Evolutionary conservation across 2,329 filamentous ascomycete species (phyloP).

Genomic region (Colletotrichum brevisporum): DNA sequence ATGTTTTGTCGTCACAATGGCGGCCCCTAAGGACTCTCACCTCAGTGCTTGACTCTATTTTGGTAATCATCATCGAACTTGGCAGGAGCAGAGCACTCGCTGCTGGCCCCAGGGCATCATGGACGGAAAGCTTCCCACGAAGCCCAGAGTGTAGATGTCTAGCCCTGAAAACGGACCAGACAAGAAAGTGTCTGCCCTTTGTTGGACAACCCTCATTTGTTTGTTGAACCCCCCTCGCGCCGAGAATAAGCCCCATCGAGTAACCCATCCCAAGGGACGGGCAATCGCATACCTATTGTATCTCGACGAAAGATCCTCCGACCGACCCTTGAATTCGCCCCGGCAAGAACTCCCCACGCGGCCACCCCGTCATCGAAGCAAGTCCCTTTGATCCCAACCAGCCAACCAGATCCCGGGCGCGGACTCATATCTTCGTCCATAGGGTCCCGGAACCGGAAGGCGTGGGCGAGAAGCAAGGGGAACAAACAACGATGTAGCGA

Average conservation of each 20-base stretch:
- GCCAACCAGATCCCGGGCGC: constrained; percentile 56
- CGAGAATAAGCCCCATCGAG: constrained; percentile 99
- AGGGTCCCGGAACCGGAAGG: constrained; percentile 57
- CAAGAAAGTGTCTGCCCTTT: neutral
- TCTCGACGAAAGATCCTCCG: constrained; percentile 85
- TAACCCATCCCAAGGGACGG: constrained; percentile 74
- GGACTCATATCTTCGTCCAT: constrained; percentile 95
- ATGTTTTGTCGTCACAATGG: constrained; percentile 48
- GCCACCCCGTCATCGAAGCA: constrained; percentile 47
- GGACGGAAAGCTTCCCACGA: constrained; percentile 57
- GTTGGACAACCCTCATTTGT: too few species aligned
- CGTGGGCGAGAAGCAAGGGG: constrained; percentile 25
- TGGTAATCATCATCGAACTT: constrained; percentile 84
- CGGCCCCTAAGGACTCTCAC: constrained; percentile 48
- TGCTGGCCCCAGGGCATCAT: constrained; percentile 42
- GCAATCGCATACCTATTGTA: constrained; percentile 99
- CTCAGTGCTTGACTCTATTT: constrained; percentile 99
- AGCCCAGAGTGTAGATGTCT: constrained; percentile 53
- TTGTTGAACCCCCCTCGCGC: constrained; percentile 83
- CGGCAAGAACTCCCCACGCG: constrained; percentile 46
- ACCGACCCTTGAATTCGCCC: constrained; percentile 54
- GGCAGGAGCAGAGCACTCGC: constrained; percentile 37
- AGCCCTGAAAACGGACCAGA: constrained; percentile 26
- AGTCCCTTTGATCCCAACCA: constrained; percentile 34
- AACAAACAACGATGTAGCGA: constrained; percentile 60